Conservation (phyloP, 768 basidiomycete genomes). For the Termitomyces sp. region DNA sequence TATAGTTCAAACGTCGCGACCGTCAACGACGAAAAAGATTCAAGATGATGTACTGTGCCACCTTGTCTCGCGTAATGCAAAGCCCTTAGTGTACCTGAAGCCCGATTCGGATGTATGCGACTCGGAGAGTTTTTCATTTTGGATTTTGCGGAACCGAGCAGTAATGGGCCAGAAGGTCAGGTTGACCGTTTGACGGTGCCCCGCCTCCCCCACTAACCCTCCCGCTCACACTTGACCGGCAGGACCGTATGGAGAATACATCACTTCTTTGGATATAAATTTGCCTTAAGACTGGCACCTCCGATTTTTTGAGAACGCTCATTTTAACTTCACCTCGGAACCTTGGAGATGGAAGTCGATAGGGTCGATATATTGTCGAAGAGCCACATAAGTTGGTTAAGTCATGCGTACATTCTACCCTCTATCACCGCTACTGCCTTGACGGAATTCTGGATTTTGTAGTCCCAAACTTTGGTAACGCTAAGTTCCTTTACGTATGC, state of each 20-base stretch:
- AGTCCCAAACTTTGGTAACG: background rate
- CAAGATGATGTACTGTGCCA: background rate
- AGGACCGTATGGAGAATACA: background rate
- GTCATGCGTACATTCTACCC: background rate
- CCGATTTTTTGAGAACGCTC: background rate
- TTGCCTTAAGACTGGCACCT: background rate
- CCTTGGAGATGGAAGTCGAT: background rate
- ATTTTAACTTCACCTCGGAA: background rate
- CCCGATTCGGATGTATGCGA: slow-evolving; percentile 12
- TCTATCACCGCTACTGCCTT: background rate
- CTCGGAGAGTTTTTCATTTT: background rate
- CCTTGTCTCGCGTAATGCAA: background rate
- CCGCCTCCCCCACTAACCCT: too few species aligned
- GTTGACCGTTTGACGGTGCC: background rate
- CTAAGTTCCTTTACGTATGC: background rate
- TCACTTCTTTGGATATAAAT: background rate
- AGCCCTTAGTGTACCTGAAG: too few species aligned
- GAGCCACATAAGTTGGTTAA: background rate
- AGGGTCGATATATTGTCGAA: background rate
- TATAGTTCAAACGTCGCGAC: background rate
- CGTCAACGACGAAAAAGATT: background rate
- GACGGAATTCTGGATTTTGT: background rate
- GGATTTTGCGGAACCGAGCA: background rate
- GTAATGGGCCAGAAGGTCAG: background rate
- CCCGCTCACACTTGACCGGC: background rate